These are phyloP conservation scores for Venturia oleaginea DNA, from an alignment of 2,329 filamentous ascomycete species.

Conservation along the genomic window DNA sequence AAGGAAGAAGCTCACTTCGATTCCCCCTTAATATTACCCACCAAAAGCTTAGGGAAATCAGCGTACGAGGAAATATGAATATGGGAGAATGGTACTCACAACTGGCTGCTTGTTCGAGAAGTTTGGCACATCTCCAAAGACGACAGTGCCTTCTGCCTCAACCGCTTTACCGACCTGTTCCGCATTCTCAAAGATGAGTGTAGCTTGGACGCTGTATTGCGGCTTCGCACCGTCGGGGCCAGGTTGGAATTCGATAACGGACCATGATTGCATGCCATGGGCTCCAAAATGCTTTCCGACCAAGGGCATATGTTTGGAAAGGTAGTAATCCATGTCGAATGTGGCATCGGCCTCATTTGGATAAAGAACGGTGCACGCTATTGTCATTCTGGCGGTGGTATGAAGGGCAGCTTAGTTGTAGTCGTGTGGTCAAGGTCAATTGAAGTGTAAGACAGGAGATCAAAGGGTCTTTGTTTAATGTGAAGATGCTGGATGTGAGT, in stretches of 20 bases:
- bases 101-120: slow-evolving; percentile 7
- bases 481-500: background rate
- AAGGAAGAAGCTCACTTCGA: slow-evolving; percentile 25
- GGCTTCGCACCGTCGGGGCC: background rate
- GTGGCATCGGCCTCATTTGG: slow-evolving; percentile 7
- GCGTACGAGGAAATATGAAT: background rate
- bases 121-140: slow-evolving; percentile 13
- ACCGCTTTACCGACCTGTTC: slow-evolving; percentile 6
- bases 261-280: background rate
- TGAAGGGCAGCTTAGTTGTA: background rate
- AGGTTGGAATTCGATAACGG: background rate
- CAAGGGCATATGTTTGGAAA: slow-evolving; percentile 10
- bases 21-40: slow-evolving; percentile 10
- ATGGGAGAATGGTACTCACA: background rate
- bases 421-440: background rate
- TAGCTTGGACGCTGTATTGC: slow-evolving; percentile 9
- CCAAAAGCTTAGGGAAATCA: background rate
- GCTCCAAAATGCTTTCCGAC: slow-evolving; percentile 7
- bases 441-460: background rate
- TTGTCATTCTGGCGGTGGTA: background rate
- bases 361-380: slow-evolving; percentile 2
- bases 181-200: slow-evolving; percentile 4
- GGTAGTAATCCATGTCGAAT: slow-evolving; percentile 9
- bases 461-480: background rate
- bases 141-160: background rate